phyloP scores from a whole-genome alignment of 306 rosid species.

The Abrus precatorius region DNA sequence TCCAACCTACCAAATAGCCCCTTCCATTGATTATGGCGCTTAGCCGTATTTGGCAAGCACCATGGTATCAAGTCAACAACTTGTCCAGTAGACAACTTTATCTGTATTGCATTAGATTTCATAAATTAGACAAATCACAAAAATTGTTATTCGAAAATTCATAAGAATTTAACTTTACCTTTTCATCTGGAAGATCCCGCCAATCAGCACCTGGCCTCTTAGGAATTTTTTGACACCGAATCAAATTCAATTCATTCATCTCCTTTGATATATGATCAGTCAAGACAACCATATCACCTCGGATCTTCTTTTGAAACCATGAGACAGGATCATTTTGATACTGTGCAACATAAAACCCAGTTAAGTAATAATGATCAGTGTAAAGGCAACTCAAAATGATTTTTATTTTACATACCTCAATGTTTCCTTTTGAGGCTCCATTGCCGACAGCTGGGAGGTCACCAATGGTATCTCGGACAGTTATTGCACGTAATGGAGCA shows the following conservation, averaged over 20 bases:
- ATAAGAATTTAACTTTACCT: slow-evolving; percentile 58
- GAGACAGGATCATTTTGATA: slow-evolving; percentile 81
- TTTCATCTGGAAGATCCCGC: slow-evolving; percentile 94
- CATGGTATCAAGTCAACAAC: slow-evolving; percentile 91
- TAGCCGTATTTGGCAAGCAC: slow-evolving; percentile 99
- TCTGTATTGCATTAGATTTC: slow-evolving; percentile 56
- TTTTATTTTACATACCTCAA: slow-evolving; percentile 64
- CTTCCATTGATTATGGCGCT: slow-evolving; percentile 98
- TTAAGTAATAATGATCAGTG: slow-evolving; percentile 13
- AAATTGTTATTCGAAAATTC: not conserved
- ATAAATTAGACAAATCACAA: slow-evolving; percentile 17
- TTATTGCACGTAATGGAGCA: slow-evolving; percentile 93
- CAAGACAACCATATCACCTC: slow-evolving; percentile 76
- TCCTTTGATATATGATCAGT: slow-evolving; percentile 93
- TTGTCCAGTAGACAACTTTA: slow-evolving; percentile 80
- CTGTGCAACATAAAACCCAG: slow-evolving; percentile 52
- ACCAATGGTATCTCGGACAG: slow-evolving; percentile 94
- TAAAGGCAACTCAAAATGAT: slow-evolving; percentile 14
- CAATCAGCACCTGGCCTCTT: slow-evolving; percentile 97
- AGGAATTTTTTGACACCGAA: slow-evolving; percentile 88
- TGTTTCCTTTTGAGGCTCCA: slow-evolving; percentile 79
- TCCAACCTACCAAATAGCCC: slow-evolving; percentile 96
- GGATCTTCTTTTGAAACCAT: slow-evolving; percentile 91
- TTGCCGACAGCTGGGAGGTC: slow-evolving; percentile 93
- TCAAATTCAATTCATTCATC: slow-evolving; percentile 92